phyloP scores from a whole-genome alignment of 345 rosid species.

The Brassica cretica region DNA sequence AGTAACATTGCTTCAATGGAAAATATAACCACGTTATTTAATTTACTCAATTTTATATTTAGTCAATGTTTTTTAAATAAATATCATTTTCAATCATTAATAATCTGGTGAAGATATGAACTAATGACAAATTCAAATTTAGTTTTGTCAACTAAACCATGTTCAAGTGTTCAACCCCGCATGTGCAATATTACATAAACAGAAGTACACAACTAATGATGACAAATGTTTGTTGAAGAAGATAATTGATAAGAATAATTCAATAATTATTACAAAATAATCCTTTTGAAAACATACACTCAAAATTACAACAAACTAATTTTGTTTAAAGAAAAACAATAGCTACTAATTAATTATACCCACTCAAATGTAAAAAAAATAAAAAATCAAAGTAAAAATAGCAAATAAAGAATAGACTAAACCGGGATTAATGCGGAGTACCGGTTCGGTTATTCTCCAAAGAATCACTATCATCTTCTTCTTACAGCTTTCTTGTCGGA shows the following conservation, averaged over 20 bases:
- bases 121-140: constrained; percentile 7
- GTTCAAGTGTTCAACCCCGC: constrained; percentile 10
- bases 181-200: constrained; percentile 21
- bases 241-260: constrained; percentile 33
- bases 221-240: constrained; percentile 24
- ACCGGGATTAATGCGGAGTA: constrained; percentile 32
- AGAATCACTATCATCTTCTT: constrained; percentile 20
- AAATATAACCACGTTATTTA: constrained; percentile 13
- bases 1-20: constrained; percentile 37
- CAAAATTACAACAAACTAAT: constrained; percentile 18
- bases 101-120: constrained; percentile 26
- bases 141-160: constrained; percentile 15
- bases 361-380: constrained; percentile 4
- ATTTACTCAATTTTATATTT: neutral
- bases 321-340: neutral
- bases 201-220: neutral
- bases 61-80: neutral
- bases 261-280: constrained; percentile 38
- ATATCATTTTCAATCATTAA: constrained; percentile 24
- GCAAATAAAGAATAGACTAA: neutral
- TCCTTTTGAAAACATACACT: constrained; percentile 25
- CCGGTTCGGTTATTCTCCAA: constrained; percentile 31
- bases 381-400: constrained; percentile 10
- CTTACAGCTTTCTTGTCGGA: neutral
- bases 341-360: neutral